A percentile compares a stretch with the other conserved stretches of the same genome.
Evolutionary conservation across 2,329 filamentous ascomycete genomes (phyloP).

Genomic region (Talaromyces sp.): DNA sequence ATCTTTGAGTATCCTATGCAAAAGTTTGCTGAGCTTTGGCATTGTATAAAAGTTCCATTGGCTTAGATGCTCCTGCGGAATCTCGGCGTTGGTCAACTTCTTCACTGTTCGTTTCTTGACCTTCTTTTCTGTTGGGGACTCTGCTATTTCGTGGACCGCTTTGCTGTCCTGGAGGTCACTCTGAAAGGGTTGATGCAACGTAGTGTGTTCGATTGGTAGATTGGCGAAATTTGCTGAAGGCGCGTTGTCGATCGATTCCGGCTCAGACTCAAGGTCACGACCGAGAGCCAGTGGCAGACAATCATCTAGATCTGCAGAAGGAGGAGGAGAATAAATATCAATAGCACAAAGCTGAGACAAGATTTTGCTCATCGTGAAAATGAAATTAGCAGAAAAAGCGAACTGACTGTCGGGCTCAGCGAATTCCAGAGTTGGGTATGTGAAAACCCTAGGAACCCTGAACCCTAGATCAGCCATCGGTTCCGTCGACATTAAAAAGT

Average conservation of each 20-base stretch:
- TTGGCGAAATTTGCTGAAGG: neutral
- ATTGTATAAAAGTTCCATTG: constrained; percentile 61
- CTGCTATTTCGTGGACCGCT: constrained; percentile 26
- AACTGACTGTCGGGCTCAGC: constrained; percentile 42
- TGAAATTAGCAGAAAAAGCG: constrained; percentile 46
- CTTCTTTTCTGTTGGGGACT: constrained; percentile 31
- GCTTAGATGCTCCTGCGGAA: constrained; percentile 56
- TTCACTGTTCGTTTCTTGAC: constrained; percentile 44
- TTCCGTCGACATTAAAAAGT: constrained; percentile 46
- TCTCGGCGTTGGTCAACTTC: constrained; percentile 50
- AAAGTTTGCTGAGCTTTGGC: constrained; percentile 57
- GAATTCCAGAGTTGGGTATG: constrained; percentile 45
- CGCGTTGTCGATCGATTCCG: constrained; percentile 21
- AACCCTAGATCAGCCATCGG: constrained; percentile 43
- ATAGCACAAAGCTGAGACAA: constrained; percentile 43
- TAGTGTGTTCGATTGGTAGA: constrained; percentile 19
- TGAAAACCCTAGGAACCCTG: constrained; percentile 42
- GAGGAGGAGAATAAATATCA: constrained; percentile 43
- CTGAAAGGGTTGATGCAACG: constrained; percentile 23
- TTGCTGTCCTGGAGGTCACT: constrained; percentile 23
- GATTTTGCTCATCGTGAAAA: constrained; percentile 45
- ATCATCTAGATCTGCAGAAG: constrained; percentile 43
- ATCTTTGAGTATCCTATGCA: constrained; percentile 59
- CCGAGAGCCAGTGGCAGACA: constrained; percentile 43
- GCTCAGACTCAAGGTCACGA: constrained; percentile 32